Conservation (phyloP, 257 asterid genomes). For the Cinchona pubescens region DNA sequence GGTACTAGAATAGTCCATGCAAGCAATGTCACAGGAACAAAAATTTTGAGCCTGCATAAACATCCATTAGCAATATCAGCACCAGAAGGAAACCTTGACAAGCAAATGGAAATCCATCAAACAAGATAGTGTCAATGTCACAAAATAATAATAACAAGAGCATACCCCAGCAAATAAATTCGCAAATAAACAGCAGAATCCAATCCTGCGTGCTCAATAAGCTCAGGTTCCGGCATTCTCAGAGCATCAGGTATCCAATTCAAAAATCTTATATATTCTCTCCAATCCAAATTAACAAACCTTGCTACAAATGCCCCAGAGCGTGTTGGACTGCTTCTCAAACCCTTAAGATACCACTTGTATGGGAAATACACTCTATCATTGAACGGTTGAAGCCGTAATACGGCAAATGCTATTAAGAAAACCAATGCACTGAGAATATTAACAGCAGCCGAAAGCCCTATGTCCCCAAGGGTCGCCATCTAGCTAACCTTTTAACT, state of each 20-base stretch:
- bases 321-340: conserved; percentile 73
- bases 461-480: conserved; percentile 86
- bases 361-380: conserved; percentile 95
- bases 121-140: background rate
- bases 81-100: background rate
- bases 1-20: conserved; percentile 89
- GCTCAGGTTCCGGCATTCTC: conserved; percentile 93
- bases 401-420: conserved; percentile 68
- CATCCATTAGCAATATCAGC: conserved; percentile 18
- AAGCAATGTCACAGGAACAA: conserved; percentile 75
- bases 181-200: conserved; percentile 90
- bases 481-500: conserved; percentile 38
- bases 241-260: conserved; percentile 98
- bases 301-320: conserved; percentile 56
- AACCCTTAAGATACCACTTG: conserved; percentile 97
- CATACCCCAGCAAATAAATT: conserved; percentile 91
- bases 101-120: background rate
- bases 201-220: conserved; percentile 92
- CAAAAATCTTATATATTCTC: conserved; percentile 71
- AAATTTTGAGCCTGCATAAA: conserved; percentile 75
- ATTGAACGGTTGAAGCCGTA: conserved; percentile 90
- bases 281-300: conserved; percentile 87
- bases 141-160: background rate
- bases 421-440: conserved; percentile 64
- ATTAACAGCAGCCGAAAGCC: conserved; percentile 88